Conservation (phyloP, 1,139 yeast genomes). For the Kazachstania sp. region DNA sequence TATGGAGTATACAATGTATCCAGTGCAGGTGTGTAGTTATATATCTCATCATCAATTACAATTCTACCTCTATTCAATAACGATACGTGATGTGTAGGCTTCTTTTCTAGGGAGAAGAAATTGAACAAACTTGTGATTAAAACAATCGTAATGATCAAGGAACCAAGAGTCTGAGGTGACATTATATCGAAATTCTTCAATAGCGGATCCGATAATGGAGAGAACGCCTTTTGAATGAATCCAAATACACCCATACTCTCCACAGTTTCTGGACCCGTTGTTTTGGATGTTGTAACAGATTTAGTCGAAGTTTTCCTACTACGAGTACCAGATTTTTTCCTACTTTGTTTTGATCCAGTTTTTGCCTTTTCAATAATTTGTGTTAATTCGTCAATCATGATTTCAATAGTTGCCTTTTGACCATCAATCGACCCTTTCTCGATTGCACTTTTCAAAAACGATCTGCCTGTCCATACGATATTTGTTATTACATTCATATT, state of each 20-base stretch:
- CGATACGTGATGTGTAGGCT: slow-evolving; percentile 12
- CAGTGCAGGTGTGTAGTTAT: slow-evolving; percentile 40
- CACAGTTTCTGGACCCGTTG: slow-evolving; percentile 4
- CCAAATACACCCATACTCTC: not conserved
- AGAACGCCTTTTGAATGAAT: not conserved
- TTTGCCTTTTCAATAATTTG: slow-evolving; percentile 34
- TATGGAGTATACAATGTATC: slow-evolving; percentile 36
- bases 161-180: slow-evolving; percentile 14
- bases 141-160: slow-evolving; percentile 7
- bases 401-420: slow-evolving; percentile 61
- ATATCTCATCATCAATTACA: slow-evolving; percentile 37
- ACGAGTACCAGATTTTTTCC: slow-evolving; percentile 12
- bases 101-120: slow-evolving; percentile 9
- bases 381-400: slow-evolving; percentile 49
- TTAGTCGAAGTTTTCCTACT: slow-evolving; percentile 12
- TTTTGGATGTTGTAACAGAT: not conserved
- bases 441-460: slow-evolving; percentile 85
- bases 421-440: slow-evolving; percentile 93
- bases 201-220: slow-evolving; percentile 5
- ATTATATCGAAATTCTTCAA: slow-evolving; percentile 17
- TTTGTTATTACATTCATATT: slow-evolving; percentile 53
- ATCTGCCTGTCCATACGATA: slow-evolving; percentile 86
- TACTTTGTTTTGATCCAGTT: slow-evolving; percentile 1
- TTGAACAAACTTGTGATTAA: slow-evolving; percentile 8
- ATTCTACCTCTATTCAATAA: slow-evolving; percentile 18